These are phyloP conservation scores for Nicotiana undulata DNA, from an alignment of 257 asterid species.

Conservation along the genomic window DNA sequence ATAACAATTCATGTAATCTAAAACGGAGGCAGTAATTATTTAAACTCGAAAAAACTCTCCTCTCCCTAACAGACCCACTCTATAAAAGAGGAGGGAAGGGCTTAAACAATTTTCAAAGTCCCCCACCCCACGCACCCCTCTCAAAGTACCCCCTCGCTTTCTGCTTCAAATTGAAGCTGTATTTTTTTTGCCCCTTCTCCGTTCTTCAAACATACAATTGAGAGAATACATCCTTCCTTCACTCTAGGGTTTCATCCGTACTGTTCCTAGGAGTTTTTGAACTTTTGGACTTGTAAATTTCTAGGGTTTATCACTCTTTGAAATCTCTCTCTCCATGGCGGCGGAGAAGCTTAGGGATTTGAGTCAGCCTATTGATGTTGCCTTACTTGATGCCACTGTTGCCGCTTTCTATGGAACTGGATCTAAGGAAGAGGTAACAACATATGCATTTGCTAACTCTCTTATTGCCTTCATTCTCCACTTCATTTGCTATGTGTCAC, in stretches of 20 bases:
- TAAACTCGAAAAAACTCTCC: too few relatives aligned
- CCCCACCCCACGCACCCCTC: not conserved
- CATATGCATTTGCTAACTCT: not conserved
- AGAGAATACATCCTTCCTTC: too few relatives aligned
- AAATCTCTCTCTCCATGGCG: slow-evolving; percentile 46
- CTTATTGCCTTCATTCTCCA: not conserved
- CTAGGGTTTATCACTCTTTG: slow-evolving; percentile 30
- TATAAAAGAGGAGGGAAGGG: slow-evolving; percentile 15
- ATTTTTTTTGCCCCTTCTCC: not conserved
- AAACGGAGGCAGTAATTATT: too few relatives aligned
- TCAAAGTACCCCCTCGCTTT: not conserved
- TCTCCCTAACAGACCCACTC: not conserved
- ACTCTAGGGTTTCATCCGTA: not conserved
- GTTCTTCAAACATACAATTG: too few relatives aligned
- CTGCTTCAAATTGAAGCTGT: slow-evolving; percentile 38
- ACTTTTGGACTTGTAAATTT: not conserved
- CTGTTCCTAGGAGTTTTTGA: slow-evolving; percentile 18
- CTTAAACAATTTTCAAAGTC: slow-evolving; percentile 13
- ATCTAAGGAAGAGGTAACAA: slow-evolving; percentile 84
- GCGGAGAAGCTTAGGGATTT: slow-evolving; percentile 85
- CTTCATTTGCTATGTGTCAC: not conserved
- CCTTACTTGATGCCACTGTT: slow-evolving; percentile 85
- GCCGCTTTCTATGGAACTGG: slow-evolving; percentile 95
- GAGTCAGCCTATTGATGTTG: slow-evolving; percentile 82
- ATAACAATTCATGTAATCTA: too few relatives aligned